These are phyloP conservation scores for Solanum appendiculatum DNA, from an alignment of 257 asterid species.

Conservation along the genomic window DNA sequence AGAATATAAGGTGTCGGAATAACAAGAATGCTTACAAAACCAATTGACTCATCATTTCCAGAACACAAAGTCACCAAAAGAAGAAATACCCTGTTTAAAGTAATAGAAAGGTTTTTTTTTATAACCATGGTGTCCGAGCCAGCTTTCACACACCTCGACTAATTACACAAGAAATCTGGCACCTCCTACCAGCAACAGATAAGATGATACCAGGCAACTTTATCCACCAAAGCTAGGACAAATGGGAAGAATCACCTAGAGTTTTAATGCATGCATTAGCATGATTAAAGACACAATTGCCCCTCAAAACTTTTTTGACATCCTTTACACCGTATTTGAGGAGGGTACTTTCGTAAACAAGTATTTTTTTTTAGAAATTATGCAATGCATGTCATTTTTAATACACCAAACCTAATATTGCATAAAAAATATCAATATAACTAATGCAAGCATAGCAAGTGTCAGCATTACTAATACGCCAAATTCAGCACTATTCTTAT, in stretches of 20 bases:
- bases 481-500: not conserved
- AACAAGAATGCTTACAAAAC: not conserved
- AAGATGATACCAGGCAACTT: not conserved
- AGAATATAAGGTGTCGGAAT: not conserved
- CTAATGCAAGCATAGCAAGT: not conserved
- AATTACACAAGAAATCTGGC: not conserved
- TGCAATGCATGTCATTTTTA: not conserved
- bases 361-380: not conserved
- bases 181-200: not conserved
- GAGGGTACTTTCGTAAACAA: not conserved
- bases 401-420: not conserved
- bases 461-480: not conserved
- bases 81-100: not conserved
- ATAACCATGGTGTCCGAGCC: not conserved
- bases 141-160: not conserved
- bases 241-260: not conserved
- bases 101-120: not conserved
- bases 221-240: not conserved
- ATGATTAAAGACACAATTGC: not conserved
- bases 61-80: not conserved
- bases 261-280: not conserved
- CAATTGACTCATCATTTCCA: not conserved
- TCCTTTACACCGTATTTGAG: not conserved
- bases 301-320: not conserved
- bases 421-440: not conserved